These are phyloP conservation scores for Dioszegia crocea DNA, from an alignment of 768 basidiomycete species.

Conservation along the genomic window DNA sequence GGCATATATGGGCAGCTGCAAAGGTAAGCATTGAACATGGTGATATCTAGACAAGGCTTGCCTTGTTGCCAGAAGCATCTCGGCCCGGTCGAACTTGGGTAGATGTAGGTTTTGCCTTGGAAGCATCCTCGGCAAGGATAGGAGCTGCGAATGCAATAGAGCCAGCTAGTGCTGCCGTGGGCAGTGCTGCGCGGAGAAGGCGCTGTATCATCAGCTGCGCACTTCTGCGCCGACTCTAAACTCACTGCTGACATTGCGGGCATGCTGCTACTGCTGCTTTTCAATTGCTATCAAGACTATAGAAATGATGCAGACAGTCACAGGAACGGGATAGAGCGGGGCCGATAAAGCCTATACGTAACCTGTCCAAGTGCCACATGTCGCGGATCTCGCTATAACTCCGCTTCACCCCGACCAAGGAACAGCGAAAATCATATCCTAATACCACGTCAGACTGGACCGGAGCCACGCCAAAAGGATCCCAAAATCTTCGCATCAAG, in stretches of 20 bases:
- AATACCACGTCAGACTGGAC: no score
- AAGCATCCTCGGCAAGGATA: not conserved
- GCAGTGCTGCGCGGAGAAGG: conserved; percentile 4
- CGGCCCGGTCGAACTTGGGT: conserved; percentile 1
- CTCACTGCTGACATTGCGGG: conserved; percentile 27
- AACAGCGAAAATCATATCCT: no score
- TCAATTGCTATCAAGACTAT: no score
- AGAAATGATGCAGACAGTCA: no score
- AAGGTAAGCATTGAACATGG: not conserved
- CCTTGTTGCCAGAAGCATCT: conserved; percentile 11
- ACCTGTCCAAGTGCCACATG: not conserved
- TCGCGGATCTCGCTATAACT: not conserved
- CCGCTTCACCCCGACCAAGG: not conserved
- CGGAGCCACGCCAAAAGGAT: no score
- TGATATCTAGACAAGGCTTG: not conserved
- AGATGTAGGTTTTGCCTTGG: not conserved
- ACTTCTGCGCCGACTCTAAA: not conserved
- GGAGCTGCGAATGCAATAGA: not conserved
- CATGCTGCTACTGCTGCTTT: conserved; percentile 11
- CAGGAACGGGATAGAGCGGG: no score
- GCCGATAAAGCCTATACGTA: no score
- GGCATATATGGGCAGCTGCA: conserved; percentile 80
- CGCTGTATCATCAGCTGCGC: conserved; percentile 4
- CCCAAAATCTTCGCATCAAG: not conserved
- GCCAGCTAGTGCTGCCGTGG: not conserved